phyloP scores from a whole-genome alignment of 2,329 filamentous ascomycete species.

The Alternaria infectoria region DNA sequence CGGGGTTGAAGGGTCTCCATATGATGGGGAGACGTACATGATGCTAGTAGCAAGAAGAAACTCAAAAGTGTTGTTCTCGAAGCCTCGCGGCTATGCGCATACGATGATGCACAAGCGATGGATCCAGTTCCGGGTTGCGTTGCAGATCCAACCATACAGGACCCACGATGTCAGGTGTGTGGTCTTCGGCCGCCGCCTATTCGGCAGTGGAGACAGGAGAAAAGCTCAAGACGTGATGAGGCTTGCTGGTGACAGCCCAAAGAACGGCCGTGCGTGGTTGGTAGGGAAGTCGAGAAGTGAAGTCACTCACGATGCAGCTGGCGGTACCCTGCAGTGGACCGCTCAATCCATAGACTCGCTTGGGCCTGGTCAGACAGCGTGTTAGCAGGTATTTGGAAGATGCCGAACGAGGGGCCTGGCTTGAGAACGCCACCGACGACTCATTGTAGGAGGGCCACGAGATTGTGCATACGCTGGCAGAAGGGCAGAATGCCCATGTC shows the following conservation, averaged over 20 bases:
- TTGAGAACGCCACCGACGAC: slow-evolving; percentile 26
- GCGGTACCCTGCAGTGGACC: slow-evolving; percentile 25
- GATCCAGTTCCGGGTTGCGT: slow-evolving; percentile 28
- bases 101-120: slow-evolving; percentile 41
- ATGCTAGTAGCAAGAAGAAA: slow-evolving; percentile 35
- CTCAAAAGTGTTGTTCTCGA: slow-evolving; percentile 23
- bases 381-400: slow-evolving; percentile 31
- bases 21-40: slow-evolving; percentile 47
- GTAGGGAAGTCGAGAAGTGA: slow-evolving; percentile 37
- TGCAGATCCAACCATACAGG: slow-evolving; percentile 45
- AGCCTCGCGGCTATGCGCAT: slow-evolving; percentile 30
- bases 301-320: slow-evolving; percentile 32
- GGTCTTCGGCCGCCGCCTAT: slow-evolving; percentile 38
- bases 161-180: slow-evolving; percentile 31
- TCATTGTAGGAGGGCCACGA: slow-evolving; percentile 44
- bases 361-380: slow-evolving; percentile 27
- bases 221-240: slow-evolving; percentile 30
- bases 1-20: slow-evolving; percentile 43
- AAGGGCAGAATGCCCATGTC: slow-evolving; percentile 35
- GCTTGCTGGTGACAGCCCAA: slow-evolving; percentile 23
- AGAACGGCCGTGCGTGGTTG: slow-evolving; percentile 37
- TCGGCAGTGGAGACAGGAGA: slow-evolving; percentile 33
- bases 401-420: slow-evolving; percentile 37
- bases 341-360: slow-evolving; percentile 33
- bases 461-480: slow-evolving; percentile 40